Base-by-base conservation (phyloP, 305 asterid species). In the Ruellia speciosa region DNA sequence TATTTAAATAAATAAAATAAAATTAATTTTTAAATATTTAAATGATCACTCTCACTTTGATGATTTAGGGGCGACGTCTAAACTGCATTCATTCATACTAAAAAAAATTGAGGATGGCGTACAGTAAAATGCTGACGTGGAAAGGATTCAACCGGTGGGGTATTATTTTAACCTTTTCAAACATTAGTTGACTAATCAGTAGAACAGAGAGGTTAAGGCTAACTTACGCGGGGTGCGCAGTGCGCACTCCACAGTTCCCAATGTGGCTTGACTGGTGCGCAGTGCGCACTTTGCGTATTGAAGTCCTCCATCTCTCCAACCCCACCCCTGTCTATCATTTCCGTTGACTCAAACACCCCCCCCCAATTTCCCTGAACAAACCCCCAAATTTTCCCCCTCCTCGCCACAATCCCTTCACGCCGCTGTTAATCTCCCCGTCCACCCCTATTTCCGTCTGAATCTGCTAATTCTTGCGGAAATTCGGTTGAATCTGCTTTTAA, bases 231-330 rank as follows among this genome's bases (percentile, higher is more conserved):
- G 12, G 66, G 28, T 54, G 83, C 73, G 75, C 84, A 70, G 20
- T 72, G 31, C 74, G 62, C 75, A 55, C 9, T 66, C 60, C 63
- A 18, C 49, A 51, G 2, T 62, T 70, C 70, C 78, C 73, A 63
- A 66, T 62, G 31, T 24, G 72, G 64, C 68, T 78, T 79, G 83
- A 82, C 87, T 73, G 60, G 58, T 79, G 81, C 75, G 73, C 75
- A 45, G 63, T 66, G 63, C 80, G 78, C 80, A 77, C 74, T 56
- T 80, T 79, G 85, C 92, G 88, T 79, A 74, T 80, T 68, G 78
- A 66, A 72, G 66, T 79, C 64, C 58, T 61, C 71, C 20, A 37
- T 37, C 73, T 66, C 57, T 41, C 46, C 41, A 37, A 37, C 41
- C 41, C 12, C 41, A 37, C 9, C 41, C 41, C 41, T 33, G 11